A percentile compares a stretch with the other conserved stretches of the same genome.
Conservation (phyloP, 768 basidiomycete genomes). For the Udeniomyces megalosporus region DNA sequence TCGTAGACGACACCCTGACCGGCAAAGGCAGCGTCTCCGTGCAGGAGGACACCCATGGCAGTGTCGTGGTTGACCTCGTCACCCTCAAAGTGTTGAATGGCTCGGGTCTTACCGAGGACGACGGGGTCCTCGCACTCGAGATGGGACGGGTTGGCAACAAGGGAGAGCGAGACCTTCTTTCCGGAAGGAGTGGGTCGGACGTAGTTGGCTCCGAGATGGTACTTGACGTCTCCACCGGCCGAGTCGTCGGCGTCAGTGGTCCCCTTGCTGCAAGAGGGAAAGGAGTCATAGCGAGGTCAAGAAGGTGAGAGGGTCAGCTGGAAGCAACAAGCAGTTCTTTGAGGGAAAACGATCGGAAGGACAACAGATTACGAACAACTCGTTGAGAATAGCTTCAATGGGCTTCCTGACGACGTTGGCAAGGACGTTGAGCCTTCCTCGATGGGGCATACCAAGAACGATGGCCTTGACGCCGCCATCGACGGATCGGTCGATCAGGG, state of each 20-base stretch:
- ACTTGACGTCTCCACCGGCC: slow-evolving; percentile 95
- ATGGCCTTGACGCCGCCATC: slow-evolving; percentile 90
- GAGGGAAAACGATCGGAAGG: not conserved
- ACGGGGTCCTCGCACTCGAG: slow-evolving; percentile 93
- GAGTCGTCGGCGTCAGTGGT: slow-evolving; percentile 49
- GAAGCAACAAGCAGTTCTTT: not conserved
- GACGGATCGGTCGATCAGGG: slow-evolving; percentile 93
- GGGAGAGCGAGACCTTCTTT: slow-evolving; percentile 90
- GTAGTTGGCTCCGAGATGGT: slow-evolving; percentile 94
- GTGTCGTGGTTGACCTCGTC: slow-evolving; percentile 59
- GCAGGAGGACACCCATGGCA: slow-evolving; percentile 88
- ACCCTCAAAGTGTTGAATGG: slow-evolving; percentile 82
- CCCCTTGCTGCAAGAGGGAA: slow-evolving; percentile 35
- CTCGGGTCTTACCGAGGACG: slow-evolving; percentile 97
- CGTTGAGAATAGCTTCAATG: slow-evolving; percentile 84
- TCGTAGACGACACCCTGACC: slow-evolving; percentile 98
- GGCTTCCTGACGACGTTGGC: slow-evolving; percentile 98
- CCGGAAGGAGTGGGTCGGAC: slow-evolving; percentile 94
- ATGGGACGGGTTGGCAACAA: slow-evolving; percentile 97
- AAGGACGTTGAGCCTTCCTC: slow-evolving; percentile 92
- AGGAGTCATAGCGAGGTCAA: not conserved
- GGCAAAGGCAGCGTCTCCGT: slow-evolving; percentile 96
- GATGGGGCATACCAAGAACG: slow-evolving; percentile 98
- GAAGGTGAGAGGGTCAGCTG: not conserved
- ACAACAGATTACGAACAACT: slow-evolving; percentile 6